These are phyloP conservation scores for Trypethelium eluteriae DNA, from an alignment of 495 filamentous ascomycete genomes.

Conservation along the genomic window DNA sequence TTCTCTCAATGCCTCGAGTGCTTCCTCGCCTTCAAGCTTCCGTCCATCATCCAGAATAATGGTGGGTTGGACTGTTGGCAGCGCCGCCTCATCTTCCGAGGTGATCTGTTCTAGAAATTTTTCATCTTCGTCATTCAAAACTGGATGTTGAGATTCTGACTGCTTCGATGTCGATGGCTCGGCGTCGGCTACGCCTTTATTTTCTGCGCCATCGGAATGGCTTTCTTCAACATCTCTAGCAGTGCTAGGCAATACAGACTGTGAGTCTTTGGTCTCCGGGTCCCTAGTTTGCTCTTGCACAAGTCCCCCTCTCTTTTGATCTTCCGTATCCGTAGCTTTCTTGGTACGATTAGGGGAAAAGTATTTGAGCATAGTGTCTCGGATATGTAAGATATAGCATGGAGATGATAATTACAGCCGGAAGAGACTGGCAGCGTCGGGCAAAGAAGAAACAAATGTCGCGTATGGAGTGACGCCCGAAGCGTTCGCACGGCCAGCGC, in stretches of 20 bases:
- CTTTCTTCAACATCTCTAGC: slow-evolving; percentile 30
- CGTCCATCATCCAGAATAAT: slow-evolving; percentile 26
- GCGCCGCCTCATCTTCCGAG: slow-evolving; percentile 26
- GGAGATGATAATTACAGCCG: too few relatives aligned
- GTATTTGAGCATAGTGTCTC: neutral
- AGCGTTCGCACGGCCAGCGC: too few relatives aligned
- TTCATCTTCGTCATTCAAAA: slow-evolving; percentile 37
- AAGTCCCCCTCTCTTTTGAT: neutral
- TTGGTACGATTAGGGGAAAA: neutral
- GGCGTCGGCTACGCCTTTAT: neutral
- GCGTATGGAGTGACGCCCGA: too few relatives aligned
- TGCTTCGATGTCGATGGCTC: slow-evolving; percentile 14
- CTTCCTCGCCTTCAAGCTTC: slow-evolving; percentile 21
- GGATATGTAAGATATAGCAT: neutral
- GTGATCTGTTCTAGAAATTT: slow-evolving; percentile 34
- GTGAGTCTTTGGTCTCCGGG: neutral
- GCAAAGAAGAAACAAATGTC: too few relatives aligned
- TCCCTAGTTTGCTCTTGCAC: neutral
- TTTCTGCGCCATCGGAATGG: slow-evolving; percentile 24
- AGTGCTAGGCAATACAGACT: neutral
- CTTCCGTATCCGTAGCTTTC: neutral
- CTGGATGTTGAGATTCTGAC: slow-evolving; percentile 26
- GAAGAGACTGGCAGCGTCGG: too few relatives aligned
- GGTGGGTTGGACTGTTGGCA: slow-evolving; percentile 22
- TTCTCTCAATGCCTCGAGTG: slow-evolving; percentile 19